Percentiles rank a stretch among this genome's conserved stretches.
Evolutionary conservation across 2,329 filamentous ascomycete species (phyloP).

Genomic region (Raffaelea albimanens): DNA sequence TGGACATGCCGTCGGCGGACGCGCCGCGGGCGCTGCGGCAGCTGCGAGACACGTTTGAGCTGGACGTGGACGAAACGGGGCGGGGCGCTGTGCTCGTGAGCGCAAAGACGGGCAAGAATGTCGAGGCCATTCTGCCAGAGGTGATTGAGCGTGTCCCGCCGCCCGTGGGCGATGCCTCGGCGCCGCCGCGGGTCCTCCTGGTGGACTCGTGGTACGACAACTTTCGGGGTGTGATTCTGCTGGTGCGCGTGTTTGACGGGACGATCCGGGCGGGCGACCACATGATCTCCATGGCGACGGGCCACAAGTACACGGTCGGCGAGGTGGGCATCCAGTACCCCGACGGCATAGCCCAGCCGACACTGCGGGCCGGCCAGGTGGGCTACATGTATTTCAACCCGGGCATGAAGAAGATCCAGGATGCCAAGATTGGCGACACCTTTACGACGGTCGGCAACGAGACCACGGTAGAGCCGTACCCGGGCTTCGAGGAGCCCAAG

Average conservation of each 20-base stretch:
- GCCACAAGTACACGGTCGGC: slow-evolving; percentile 82
- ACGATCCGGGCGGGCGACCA: slow-evolving; percentile 73
- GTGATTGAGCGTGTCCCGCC: slow-evolving; percentile 79
- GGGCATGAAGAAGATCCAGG: slow-evolving; percentile 93
- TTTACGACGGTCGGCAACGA: slow-evolving; percentile 77
- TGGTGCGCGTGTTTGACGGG: slow-evolving; percentile 88
- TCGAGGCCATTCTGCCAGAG: slow-evolving; percentile 70
- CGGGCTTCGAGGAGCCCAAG: slow-evolving; percentile 94
- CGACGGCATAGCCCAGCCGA: slow-evolving; percentile 68
- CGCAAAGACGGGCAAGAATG: slow-evolving; percentile 88
- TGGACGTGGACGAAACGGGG: slow-evolving; percentile 55
- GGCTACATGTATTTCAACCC: slow-evolving; percentile 97
- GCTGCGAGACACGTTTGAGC: slow-evolving; percentile 76
- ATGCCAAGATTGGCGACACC: slow-evolving; percentile 93
- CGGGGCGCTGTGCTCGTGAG: slow-evolving; percentile 59
- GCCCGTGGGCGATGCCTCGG: slow-evolving; percentile 62
- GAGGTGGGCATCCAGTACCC: slow-evolving; percentile 98
- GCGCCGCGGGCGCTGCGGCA: slow-evolving; percentile 78
- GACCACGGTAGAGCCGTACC: slow-evolving; percentile 66
- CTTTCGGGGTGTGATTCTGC: slow-evolving; percentile 84
- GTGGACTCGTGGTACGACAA: slow-evolving; percentile 98
- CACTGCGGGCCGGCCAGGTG: slow-evolving; percentile 82
- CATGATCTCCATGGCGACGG: slow-evolving; percentile 80
- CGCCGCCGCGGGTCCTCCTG: slow-evolving; percentile 73
- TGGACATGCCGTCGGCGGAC: slow-evolving; percentile 85